Evolutionary conservation across 1,284 basidiomycete species (phyloP).

Genomic region (Cryptococcus sp.): DNA sequence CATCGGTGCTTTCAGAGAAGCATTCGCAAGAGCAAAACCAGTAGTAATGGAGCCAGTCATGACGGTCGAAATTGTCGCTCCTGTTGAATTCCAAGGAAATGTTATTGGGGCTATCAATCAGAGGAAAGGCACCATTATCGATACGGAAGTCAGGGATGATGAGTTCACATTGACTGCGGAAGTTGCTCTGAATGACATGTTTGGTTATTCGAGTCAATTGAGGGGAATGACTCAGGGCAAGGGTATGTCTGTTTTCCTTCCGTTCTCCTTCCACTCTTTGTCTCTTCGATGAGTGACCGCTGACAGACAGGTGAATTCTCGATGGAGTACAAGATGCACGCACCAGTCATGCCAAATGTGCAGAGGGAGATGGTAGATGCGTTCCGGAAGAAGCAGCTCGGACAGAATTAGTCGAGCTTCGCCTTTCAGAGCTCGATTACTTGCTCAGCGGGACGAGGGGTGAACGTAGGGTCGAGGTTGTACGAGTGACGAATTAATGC

Average conservation of each 20-base stretch:
- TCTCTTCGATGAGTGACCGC: neutral
- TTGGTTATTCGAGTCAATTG: conserved; percentile 89
- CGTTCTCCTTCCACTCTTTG: conserved; percentile 4
- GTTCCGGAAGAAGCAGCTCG: conserved; percentile 55
- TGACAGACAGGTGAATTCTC: conserved; percentile 67
- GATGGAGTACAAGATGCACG: conserved; percentile 91
- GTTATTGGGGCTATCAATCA: conserved; percentile 95
- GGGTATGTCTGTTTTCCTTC: conserved; percentile 52
- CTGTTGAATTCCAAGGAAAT: conserved; percentile 92
- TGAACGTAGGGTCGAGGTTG: neutral
- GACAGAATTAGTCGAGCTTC: neutral
- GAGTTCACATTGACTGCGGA: conserved; percentile 92
- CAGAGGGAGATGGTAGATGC: conserved; percentile 77
- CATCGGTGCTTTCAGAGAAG: conserved; percentile 89
- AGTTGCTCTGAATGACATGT: conserved; percentile 97
- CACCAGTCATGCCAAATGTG: conserved; percentile 80
- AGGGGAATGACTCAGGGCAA: conserved; percentile 95
- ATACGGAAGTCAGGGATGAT: conserved; percentile 94
- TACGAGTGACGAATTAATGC: neutral
- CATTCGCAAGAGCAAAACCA: conserved; percentile 70
- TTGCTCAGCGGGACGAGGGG: too few relatives aligned
- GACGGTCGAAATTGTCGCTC: conserved; percentile 96
- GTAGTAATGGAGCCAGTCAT: conserved; percentile 96
- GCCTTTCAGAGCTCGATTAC: too few relatives aligned
- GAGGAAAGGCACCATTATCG: conserved; percentile 88